Base-by-base conservation (phyloP, 306 rosid species). In the Vigna nakashimae region DNA sequence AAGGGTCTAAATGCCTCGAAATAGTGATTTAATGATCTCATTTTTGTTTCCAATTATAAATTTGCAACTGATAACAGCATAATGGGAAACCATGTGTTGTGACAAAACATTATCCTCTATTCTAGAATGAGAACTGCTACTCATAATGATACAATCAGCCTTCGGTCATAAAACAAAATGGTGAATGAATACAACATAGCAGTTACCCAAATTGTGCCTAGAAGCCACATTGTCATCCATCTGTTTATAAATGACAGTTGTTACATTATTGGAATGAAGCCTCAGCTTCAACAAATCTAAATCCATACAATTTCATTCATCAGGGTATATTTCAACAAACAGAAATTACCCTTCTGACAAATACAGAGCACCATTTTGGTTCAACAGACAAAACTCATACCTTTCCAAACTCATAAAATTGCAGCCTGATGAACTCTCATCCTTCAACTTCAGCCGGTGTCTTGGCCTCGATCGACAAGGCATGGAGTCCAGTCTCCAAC, bases 391-490 rank as follows among this genome's bases (percentile, higher is more conserved):
- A 52, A 26, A 85, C 28, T 2, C 63, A 8, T n/a, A 52, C 85
- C 87, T 86, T 82, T 80, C 32, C 28, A 26, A 26, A 26, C 28
- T 2, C 28, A 26, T 26, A 2, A 26, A 26, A 26, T 66, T 26
- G 34, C 56, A 22, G 20, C 18, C 38, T 15, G 28, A 14, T 20
- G 8, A 74, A 7, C 18, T 56, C 69, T 84, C 89, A 87, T 24
- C 80, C 69, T 79, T 65, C 56, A 57, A 84, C 87, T 82, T 93
- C 96, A 60, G 81, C 78, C 6, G 97, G 96, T 9, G 97, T 85
- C 84, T 90, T 93, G 0, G 98, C 97, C 72, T 88, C 90, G 13
- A 93, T 91, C 4, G 98, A 89, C 80, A 93, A 71, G 11, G 96
- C 97, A 28, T 93, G 97, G 5, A 93, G 65, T 53, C 96, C 98